Evolutionary conservation across 2,329 filamentous ascomycete species (phyloP), one percentile per base, ranked within the genome.

Genomic region (Beauveria brongniartii): DNA sequence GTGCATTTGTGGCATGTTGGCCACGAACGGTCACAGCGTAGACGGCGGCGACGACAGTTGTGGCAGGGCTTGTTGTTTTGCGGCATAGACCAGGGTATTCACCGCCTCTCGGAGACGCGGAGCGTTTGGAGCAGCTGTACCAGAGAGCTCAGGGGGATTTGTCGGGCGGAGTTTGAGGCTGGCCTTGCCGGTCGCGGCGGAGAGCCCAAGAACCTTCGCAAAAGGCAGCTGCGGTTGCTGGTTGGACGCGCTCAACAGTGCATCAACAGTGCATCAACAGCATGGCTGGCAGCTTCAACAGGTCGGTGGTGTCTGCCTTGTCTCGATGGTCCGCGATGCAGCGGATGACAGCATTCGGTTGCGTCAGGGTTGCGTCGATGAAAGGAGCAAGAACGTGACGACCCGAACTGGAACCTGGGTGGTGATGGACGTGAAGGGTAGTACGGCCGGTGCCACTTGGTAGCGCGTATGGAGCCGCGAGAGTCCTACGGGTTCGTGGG

Each of bases 11-110:
- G 78, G 70, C 84, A 87, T 62, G 72, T 75, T 28, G 84, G 84
- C 55, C 80, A 73, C 40, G 83, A 85, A 63, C 80, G 78, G 71
- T 87, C 84, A 71, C 84, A 87, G 67, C 83, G 82, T 69, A 83
- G 78, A 65, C 84, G 80, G 68, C 79, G 79, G 61, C 79, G 80
- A 63, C 83, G 82, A 71, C 84, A 87, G 72, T 85, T 86, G 72
- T 86, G 82, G 70, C 84, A 87, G 63, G 80, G 68, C 67, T 77
- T 80, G 67, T 67, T 69, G 67, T 70, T 69, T 69, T 65, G 71
- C 66, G 69, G 70, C 70, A 66, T 69, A 60, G 51, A 55, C 57
- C 52, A 41, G 46, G 30, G 24, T n/a, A 9, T 55, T 53, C 34
- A 52, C 20, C 48, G 55, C 40, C 24, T 48, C 44, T 50, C 40